Evolutionary conservation across 2,329 filamentous ascomycete species (phyloP), one percentile per base, ranked within the genome.

Genomic region (Colletotrichum eremochloae): DNA sequence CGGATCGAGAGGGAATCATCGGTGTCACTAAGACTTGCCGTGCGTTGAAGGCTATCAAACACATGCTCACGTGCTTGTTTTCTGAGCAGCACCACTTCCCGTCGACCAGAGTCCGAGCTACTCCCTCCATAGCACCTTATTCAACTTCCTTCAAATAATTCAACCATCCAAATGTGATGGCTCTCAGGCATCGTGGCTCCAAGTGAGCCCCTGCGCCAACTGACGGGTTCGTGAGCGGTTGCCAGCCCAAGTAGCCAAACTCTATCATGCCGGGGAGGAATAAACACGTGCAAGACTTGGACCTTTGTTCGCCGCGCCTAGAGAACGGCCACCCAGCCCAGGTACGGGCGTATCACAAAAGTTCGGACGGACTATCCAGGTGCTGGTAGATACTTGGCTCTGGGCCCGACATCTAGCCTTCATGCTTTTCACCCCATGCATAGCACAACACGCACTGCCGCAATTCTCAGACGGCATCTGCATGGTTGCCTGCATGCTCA

Each of bases 381-480:
- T 69, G 56, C 48, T 33, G 40, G 55, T 69, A 72, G 40, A 48
- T 69, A 72, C 69, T 36, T 64, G 44, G n/a, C 44, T 46, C 57
- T 24, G 24, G 18, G 38, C 63, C 40, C 40, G 31, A 52, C 64
- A 44, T 64, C 50, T 57, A 36, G 40, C 38, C 55, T 55, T 72
- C 36, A 48, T 46, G 18, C 53, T 63, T 68, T 68, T 64, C 69
- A 46, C 31, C 68, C 52, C 62, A 53, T 58, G n/a, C 56, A n/a
- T 36, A 14, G 46, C 20, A 56, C 53, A 64, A 46, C 65, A 11
- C n/a, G 46, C 65, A 24, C n/a, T 61, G 40, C 60, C 53, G 44
- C 64, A n/a, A 57, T 71, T 24, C 57, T 71, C 68, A 58, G 68
- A 71, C 68, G 68, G 68, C 68, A 68, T 38, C 64, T 68, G 64